Evolutionary conservation across 2,329 filamentous ascomycete species (phyloP).

Genomic region (Graphilbum fragrans): DNA sequence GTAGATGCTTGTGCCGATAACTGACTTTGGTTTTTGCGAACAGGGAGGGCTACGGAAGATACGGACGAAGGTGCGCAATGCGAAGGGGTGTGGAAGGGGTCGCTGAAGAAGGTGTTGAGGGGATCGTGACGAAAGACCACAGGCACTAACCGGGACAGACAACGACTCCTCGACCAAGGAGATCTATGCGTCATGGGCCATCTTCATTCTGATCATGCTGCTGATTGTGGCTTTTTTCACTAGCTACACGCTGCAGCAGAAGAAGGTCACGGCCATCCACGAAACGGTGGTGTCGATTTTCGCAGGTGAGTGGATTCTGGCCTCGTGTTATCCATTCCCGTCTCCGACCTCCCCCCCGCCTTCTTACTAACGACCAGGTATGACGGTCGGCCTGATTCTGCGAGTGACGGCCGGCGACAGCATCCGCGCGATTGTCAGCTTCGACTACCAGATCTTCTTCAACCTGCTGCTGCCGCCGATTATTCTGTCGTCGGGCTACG

Average conservation of each 20-base stretch:
- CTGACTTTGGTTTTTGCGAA: not conserved
- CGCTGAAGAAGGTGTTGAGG: not conserved
- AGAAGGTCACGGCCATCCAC: conserved; percentile 93
- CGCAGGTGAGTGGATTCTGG: conserved; percentile 49
- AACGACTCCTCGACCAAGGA: conserved; percentile 78
- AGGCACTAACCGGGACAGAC: not conserved
- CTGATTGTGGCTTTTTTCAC: conserved; percentile 92
- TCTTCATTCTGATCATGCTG: conserved; percentile 92
- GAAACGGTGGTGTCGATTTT: conserved; percentile 98
- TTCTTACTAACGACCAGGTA: conserved; percentile 47
- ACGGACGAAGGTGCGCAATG: conserved; percentile 30
- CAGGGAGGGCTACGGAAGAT: conserved; percentile 32
- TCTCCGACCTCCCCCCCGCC: not conserved
- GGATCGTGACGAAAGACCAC: not conserved
- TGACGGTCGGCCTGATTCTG: conserved; percentile 86
- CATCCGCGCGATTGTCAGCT: conserved; percentile 83
- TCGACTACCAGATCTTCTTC: conserved; percentile 99
- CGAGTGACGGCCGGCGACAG: conserved; percentile 70
- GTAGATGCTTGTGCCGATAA: too few species aligned
- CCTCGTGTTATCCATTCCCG: not conserved
- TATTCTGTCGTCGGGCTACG: conserved; percentile 92
- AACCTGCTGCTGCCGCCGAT: conserved; percentile 97
- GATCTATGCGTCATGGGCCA: conserved; percentile 88
- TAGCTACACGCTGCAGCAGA: conserved; percentile 92
- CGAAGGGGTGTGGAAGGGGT: not conserved